Evolutionary conservation across 78 protist genomes (phyloP).

Genomic region (Salpingoeca rosetta): DNA sequence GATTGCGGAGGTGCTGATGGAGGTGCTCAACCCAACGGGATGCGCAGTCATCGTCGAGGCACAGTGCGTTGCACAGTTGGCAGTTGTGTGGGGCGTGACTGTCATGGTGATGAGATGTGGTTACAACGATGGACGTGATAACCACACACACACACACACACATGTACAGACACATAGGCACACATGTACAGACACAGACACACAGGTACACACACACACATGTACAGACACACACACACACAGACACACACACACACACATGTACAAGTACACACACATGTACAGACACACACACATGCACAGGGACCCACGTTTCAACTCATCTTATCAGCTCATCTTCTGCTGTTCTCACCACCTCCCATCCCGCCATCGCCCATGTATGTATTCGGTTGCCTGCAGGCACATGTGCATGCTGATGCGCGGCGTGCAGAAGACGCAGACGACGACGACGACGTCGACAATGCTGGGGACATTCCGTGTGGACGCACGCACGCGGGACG

Average conservation of each 20-base stretch:
- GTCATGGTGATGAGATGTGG: too few species aligned
- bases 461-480: constrained; percentile 68
- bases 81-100: too few species aligned
- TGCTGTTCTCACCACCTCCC: background rate
- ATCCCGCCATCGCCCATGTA: background rate
- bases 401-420: constrained; percentile 93
- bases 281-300: too few species aligned
- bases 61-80: constrained; percentile 15
- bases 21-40: constrained; percentile 73
- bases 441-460: constrained; percentile 56
- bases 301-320: background rate
- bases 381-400: background rate
- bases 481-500: constrained; percentile 58
- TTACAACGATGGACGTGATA: too few species aligned
- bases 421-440: constrained; percentile 78
- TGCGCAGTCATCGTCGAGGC: constrained; percentile 83
- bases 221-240: too few species aligned
- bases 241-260: too few species aligned
- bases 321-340: background rate
- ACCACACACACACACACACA: too few species aligned
- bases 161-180: too few species aligned
- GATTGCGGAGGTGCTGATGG: constrained; percentile 67
- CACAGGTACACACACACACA: too few species aligned
- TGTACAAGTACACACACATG: too few species aligned
- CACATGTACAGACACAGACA: too few species aligned